phyloP scores from a whole-genome alignment of 139 green algal species.

The Trebouxia sp. region DNA sequence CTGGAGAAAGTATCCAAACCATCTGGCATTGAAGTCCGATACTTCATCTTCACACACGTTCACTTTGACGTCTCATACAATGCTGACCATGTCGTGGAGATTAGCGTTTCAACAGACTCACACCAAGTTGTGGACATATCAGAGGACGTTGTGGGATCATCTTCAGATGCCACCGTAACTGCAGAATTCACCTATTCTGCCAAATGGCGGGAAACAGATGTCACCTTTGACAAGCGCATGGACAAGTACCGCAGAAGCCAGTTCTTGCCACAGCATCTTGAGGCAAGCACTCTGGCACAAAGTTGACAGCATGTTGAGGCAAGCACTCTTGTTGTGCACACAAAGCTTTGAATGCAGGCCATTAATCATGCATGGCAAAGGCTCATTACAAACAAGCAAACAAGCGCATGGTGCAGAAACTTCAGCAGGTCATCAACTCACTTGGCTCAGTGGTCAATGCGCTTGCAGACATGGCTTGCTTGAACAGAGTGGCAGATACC shows the following conservation, averaged over 20 bases:
- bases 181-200: conserved; percentile 85
- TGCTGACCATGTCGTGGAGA: conserved; percentile 78
- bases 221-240: conserved; percentile 82
- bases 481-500: too few species aligned
- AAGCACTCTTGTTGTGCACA: too few species aligned
- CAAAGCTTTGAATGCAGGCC: too few species aligned
- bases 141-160: conserved; percentile 11
- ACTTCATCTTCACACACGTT: conserved; percentile 92
- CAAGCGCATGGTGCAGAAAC: too few species aligned
- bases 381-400: too few species aligned
- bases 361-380: too few species aligned
- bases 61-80: conserved; percentile 95
- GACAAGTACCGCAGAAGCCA: conserved; percentile 88
- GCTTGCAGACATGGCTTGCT: too few species aligned
- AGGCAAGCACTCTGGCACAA: conserved; percentile 52
- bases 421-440: too few species aligned
- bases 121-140: conserved; percentile 12
- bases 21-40: conserved; percentile 34
- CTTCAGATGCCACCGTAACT: conserved; percentile 25
- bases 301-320: neutral
- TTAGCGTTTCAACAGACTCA: conserved; percentile 20
- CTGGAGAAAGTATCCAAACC: conserved; percentile 66
- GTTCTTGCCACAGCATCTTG: conserved; percentile 92
- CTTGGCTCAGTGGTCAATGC: too few species aligned
- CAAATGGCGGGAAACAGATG: conserved; percentile 74